Base-by-base conservation (phyloP, 305 asterid genomes). In the Fraxinus paxiana region DNA sequence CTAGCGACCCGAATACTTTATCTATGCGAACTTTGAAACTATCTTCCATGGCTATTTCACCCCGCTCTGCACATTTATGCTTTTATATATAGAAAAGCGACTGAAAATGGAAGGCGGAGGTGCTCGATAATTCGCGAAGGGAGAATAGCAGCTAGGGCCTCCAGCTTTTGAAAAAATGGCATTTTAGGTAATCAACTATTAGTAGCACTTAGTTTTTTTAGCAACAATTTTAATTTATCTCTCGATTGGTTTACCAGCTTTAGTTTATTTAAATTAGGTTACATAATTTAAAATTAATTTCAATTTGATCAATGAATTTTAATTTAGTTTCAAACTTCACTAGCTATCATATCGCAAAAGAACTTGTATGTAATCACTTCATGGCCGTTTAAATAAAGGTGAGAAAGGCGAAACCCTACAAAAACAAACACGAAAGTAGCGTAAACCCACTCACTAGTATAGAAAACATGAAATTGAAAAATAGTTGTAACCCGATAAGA, bases 11-110 rank as follows among this genome's bases (percentile, higher is more conserved):
- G 82, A 95, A 93, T 12, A 75, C 90, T 88, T 91, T 95, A 77
- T 95, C 98, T 18, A 91, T 97, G 76, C 98, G 93, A 80, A 88
- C 94, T 80, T 86, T 88, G 86, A 95, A 95, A 59, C 93, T 93
- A 71, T 94, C 97, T 78, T 94, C 97, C 97, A 93, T 93, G 46
- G 81, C 63, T 22, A 59, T 79, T 73, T 41, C 54, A 20, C 20
- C n/a, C 77, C 41, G 22, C 54, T 71, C 82, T 37, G 4, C 41
- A 28, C 6, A 8, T 9, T 10, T 10, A 6, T 13, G 33, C 34
- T 1, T 24, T 8, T 65, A 5, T 5, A 34, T 34, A 34, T 34
- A 24, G 26, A 65, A 4, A 0, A 3, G 31, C 6, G 71, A 9
- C 33, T 63, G 24, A 22, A 63, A 24, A 61, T 61, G 33, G 34